Evolutionary conservation across 2,329 filamentous ascomycete genomes (phyloP).

Genomic region (Penicillium sp.): DNA sequence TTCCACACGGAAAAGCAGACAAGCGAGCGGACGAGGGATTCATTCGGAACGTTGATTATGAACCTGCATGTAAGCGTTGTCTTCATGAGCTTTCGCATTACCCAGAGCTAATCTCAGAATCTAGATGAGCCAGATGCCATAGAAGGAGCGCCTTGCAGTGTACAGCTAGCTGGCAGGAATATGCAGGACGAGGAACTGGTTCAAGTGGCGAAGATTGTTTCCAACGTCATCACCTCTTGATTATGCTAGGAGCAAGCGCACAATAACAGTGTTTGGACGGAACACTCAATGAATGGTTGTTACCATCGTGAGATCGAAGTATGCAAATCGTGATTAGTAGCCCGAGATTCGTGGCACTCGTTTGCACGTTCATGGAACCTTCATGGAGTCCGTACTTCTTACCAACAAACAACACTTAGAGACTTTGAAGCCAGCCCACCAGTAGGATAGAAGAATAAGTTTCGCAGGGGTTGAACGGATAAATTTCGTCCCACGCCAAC

Average conservation of each 20-base stretch:
- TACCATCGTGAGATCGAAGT: no score
- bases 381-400: no score
- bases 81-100: no score
- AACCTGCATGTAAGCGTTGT: slow-evolving; percentile 14
- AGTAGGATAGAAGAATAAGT: no score
- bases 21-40: slow-evolving; percentile 38
- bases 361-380: background rate
- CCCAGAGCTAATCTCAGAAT: background rate
- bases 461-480: background rate
- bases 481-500: background rate
- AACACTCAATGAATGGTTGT: no score
- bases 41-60: slow-evolving; percentile 16
- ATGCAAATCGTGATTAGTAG: no score
- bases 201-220: background rate
- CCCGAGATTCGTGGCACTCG: background rate
- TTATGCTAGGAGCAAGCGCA: background rate
- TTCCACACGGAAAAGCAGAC: slow-evolving; percentile 47
- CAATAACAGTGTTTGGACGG: no score
- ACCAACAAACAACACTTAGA: no score
- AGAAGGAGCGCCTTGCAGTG: background rate
- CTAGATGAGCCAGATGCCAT: slow-evolving; percentile 2
- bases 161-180: background rate
- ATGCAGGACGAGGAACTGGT: slow-evolving; percentile 2
- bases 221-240: background rate
- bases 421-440: no score